Conservation (phyloP, 2,329 filamentous ascomycete genomes). For the Neoascochyta sp. region DNA sequence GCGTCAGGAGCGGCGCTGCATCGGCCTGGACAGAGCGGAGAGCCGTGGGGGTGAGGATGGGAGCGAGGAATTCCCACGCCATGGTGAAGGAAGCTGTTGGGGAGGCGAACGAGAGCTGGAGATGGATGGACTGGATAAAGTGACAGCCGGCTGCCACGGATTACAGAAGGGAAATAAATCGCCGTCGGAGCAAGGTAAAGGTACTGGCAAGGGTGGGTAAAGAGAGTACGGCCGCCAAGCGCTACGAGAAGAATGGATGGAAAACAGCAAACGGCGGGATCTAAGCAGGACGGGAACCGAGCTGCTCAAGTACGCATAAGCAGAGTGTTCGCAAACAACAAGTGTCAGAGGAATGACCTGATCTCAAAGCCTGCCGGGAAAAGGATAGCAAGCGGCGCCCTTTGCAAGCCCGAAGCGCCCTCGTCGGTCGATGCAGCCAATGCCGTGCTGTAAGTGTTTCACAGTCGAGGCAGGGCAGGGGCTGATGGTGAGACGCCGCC, state of each 20-base stretch:
- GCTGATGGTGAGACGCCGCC: constrained; percentile 20
- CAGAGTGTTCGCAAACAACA: constrained; percentile 21
- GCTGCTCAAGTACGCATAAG: constrained; percentile 14
- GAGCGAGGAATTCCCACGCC: constrained; percentile 30
- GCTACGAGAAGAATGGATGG: constrained; percentile 5
- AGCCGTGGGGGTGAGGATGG: constrained; percentile 31
- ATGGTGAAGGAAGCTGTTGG: too few relatives aligned
- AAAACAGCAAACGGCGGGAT: constrained; percentile 5
- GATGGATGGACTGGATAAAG: neutral
- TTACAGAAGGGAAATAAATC: constrained; percentile 4
- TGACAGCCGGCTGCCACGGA: constrained; percentile 23
- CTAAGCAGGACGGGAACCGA: constrained; percentile 9
- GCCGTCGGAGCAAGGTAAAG: constrained; percentile 7
- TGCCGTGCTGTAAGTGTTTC: constrained; percentile 18
- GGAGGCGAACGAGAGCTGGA: constrained; percentile 1
- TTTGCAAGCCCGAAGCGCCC: constrained; percentile 10
- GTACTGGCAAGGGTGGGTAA: too few relatives aligned
- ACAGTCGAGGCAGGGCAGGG: constrained; percentile 21
- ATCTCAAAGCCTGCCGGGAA: constrained; percentile 16
- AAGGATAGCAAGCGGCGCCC: constrained; percentile 12
- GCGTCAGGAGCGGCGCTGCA: constrained; percentile 80
- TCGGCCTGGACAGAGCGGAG: constrained; percentile 42
- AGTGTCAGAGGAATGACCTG: constrained; percentile 22
- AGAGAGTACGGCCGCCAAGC: constrained; percentile 10
- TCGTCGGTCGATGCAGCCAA: constrained; percentile 10